phyloP scores from a whole-genome alignment of 2,329 filamentous ascomycete species.

The Fusarium dlaminii region DNA sequence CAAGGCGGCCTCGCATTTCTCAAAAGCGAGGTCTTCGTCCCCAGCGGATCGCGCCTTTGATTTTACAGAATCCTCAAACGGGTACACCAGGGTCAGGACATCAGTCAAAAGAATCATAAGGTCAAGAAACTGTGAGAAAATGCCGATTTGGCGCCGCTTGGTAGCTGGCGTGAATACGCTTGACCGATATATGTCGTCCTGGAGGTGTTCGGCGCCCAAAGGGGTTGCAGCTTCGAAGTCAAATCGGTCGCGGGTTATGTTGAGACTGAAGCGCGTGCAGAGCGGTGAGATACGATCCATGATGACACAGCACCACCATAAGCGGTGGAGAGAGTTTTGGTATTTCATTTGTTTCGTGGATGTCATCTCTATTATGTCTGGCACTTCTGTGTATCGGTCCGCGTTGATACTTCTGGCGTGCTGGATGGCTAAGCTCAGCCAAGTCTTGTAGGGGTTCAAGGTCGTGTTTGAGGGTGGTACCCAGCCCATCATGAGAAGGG shows the following conservation, averaged over 20 bases:
- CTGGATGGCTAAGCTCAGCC: background rate
- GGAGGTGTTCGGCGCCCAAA: background rate
- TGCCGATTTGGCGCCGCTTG: background rate
- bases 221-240: background rate
- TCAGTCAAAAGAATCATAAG: background rate
- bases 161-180: background rate
- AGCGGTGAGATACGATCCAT: background rate
- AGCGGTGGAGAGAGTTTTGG: background rate
- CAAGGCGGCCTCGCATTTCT: background rate
- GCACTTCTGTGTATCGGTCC: background rate
- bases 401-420: background rate
- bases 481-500: background rate
- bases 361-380: background rate
- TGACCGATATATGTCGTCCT: background rate
- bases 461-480: background rate
- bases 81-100: background rate
- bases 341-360: background rate
- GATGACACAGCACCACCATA: background rate
- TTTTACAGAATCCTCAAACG: background rate
- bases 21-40: background rate
- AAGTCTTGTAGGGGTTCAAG: background rate
- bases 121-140: background rate
- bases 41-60: background rate
- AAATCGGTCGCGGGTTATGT: background rate
- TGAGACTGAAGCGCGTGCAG: background rate